Percentiles rank a stretch among this genome's conserved stretches.
Conservation (phyloP, 176 grass and related monocot species). For the Alopecurus myosuroides region DNA sequence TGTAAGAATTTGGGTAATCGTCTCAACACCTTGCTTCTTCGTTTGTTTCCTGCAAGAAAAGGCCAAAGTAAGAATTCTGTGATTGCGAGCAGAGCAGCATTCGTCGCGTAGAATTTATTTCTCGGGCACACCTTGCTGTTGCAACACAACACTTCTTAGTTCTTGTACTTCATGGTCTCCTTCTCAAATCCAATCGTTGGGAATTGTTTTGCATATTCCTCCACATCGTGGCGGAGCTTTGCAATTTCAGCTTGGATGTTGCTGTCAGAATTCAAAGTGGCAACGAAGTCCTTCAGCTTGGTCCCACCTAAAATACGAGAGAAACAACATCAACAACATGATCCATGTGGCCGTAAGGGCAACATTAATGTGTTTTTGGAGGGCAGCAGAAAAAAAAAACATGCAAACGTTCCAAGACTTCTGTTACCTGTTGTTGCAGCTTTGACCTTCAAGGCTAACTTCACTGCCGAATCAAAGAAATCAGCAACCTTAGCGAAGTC, state of each 20-base stretch:
- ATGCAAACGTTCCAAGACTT: neutral
- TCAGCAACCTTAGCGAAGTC: constrained; percentile 96
- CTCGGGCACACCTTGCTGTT: constrained; percentile 28
- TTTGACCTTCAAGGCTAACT: constrained; percentile 81
- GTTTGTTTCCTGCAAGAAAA: constrained; percentile 1
- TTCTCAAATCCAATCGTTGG: constrained; percentile 99
- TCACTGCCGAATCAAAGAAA: constrained; percentile 79
- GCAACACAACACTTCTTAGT: constrained; percentile 31
- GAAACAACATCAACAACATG: constrained; percentile 18
- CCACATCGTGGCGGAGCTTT: constrained; percentile 82
- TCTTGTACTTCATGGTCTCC: constrained; percentile 94
- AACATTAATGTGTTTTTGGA: neutral
- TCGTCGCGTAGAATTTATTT: neutral
- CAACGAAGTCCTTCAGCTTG: constrained; percentile 95
- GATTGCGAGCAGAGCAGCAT: neutral
- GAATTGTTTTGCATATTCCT: constrained; percentile 97
- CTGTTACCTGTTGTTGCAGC: constrained; percentile 61
- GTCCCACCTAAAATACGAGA: constrained; percentile 54
- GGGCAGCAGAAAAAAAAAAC: neutral
- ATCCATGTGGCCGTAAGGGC: neutral
- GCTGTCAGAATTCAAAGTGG: constrained; percentile 71
- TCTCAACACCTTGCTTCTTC: neutral
- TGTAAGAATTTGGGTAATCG: neutral
- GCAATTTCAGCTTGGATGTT: constrained; percentile 79
- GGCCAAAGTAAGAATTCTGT: neutral